Conservation (phyloP, 2,329 filamentous ascomycete genomes). For the Sporothrix luriei region DNA sequence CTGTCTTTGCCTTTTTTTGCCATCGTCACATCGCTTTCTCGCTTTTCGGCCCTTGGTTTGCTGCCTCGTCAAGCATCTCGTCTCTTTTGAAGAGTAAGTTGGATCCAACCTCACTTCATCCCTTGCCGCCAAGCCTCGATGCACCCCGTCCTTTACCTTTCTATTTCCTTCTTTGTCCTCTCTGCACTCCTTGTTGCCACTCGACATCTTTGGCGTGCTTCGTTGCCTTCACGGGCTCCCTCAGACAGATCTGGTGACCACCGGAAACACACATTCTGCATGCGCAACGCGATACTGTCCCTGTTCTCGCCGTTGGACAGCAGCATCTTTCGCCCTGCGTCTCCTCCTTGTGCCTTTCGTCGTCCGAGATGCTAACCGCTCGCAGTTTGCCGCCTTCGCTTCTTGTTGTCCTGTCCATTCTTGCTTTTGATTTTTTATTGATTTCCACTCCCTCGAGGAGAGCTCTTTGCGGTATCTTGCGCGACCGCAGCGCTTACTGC, state of each 20-base stretch:
- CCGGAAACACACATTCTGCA: conserved; percentile 16
- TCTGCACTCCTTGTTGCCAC: background rate
- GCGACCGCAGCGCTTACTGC: conserved; percentile 31
- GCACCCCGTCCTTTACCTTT: background rate
- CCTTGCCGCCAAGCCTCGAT: background rate
- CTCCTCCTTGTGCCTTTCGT: background rate
- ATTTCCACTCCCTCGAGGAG: background rate
- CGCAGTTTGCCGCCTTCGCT: conserved; percentile 14
- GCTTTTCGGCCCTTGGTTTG: background rate
- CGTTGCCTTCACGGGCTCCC: conserved; percentile 13
- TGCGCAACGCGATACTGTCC: conserved; percentile 21
- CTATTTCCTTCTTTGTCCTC: background rate
- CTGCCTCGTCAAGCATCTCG: background rate
- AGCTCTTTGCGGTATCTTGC: background rate
- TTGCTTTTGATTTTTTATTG: background rate
- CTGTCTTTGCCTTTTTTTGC: background rate
- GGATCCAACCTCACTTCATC: conserved; percentile 6
- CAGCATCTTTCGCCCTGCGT: background rate
- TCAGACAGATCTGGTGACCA: conserved; percentile 6
- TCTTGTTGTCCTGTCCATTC: background rate
- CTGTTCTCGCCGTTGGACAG: background rate
- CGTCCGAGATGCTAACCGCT: conserved; percentile 18
- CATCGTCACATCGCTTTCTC: conserved; percentile 20
- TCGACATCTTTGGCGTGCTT: background rate
- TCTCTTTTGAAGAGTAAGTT: conserved; percentile 14